Base-by-base conservation (phyloP, 2,329 filamentous ascomycete species). In the Zasmidium angulare region DNA sequence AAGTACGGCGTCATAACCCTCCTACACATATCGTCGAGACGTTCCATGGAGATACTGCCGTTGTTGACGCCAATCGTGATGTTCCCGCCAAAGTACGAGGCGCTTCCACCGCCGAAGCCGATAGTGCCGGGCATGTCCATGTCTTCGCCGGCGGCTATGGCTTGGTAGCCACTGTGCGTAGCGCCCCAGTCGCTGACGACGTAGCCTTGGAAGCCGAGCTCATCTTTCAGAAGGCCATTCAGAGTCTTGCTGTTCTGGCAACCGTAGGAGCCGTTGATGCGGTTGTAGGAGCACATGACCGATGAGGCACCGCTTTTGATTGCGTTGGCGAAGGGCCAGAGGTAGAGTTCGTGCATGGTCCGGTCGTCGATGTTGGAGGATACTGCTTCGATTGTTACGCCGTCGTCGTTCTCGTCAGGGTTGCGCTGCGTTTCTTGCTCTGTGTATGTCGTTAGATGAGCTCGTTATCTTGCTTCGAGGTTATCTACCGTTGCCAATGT, bases 181-280 rank as follows among this genome's bases (percentile, higher is more conserved):
- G 82, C 84, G 22, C 83, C 72, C 86, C 88, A 90, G 71, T 90
- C 88, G 17, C 58, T 63, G 79, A 89, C 84, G 26, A 89, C 61
- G 26, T 74, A 86, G 69, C 88, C 88, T 66, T 89, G 87, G 63
- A 90, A 91, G 0, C 86, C 87, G 46, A 91, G 79, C 73, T 91
- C 89, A 46, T 88, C 85, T 66, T 91, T 91, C 9, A 91, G 76
- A 2, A 91, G 78, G 0, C 84, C 85, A 61, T 90, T 90, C 50
- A 88, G 78, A 6, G 87, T 74, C 71, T 86, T 86, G 62, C 84
- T 85, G 68, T 91, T 91, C 55, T 70, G 61, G 56, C 71, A 89
- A 2, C 81, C 81, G 31, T 87, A 85, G 0, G 85, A 86, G 51
- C 85, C 84, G 67, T 90, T 90, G 57, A 89, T 79, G 93, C 62